Percentiles rank a stretch among this genome's conserved stretches.
phyloP scores from a whole-genome alignment of 2,329 filamentous ascomycete species.

The Neocatenulostroma microsporum region DNA sequence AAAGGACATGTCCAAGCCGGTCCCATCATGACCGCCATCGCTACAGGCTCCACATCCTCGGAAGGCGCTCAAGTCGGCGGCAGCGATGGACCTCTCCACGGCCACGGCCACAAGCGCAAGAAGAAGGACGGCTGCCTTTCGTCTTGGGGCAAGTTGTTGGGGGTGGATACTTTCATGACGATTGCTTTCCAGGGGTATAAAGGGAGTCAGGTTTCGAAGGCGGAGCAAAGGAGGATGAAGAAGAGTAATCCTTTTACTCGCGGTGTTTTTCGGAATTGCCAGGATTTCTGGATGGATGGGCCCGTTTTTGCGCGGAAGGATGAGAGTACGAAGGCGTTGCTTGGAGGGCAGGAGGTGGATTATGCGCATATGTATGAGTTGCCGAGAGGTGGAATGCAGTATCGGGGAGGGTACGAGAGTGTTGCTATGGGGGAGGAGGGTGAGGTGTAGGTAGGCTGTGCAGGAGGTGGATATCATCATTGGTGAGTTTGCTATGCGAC shows the following conservation, averaged over 20 bases:
- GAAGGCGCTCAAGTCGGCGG: slow-evolving; percentile 64
- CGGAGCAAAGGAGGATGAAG: slow-evolving; percentile 26
- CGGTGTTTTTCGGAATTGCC: slow-evolving; percentile 80
- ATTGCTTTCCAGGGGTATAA: slow-evolving; percentile 70
- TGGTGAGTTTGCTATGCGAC: too few species aligned
- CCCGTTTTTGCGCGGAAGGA: slow-evolving; percentile 70
- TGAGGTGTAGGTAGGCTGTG: too few species aligned
- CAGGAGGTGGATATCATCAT: too few species aligned
- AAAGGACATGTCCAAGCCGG: slow-evolving; percentile 53
- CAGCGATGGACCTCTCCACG: slow-evolving; percentile 53
- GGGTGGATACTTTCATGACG: slow-evolving; percentile 87
- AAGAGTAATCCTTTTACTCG: slow-evolving; percentile 75
- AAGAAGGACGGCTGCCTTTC: slow-evolving; percentile 61
- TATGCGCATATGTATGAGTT: slow-evolving; percentile 87
- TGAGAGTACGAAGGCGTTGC: slow-evolving; percentile 63
- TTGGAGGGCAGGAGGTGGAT: slow-evolving; percentile 73
- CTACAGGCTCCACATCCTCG: slow-evolving; percentile 57
- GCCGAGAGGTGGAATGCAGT: slow-evolving; percentile 59
- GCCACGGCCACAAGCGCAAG: slow-evolving; percentile 37
- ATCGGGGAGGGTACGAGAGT: slow-evolving; percentile 52
- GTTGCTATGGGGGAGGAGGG: slow-evolving; percentile 49
- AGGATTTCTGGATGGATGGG: slow-evolving; percentile 92
- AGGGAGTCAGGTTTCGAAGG: slow-evolving; percentile 41
- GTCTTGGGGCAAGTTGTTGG: slow-evolving; percentile 76
- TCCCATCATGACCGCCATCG: slow-evolving; percentile 64